Evolutionary conservation across 768 basidiomycete species (phyloP).

Genomic region (Boletus pseudopeckii): DNA sequence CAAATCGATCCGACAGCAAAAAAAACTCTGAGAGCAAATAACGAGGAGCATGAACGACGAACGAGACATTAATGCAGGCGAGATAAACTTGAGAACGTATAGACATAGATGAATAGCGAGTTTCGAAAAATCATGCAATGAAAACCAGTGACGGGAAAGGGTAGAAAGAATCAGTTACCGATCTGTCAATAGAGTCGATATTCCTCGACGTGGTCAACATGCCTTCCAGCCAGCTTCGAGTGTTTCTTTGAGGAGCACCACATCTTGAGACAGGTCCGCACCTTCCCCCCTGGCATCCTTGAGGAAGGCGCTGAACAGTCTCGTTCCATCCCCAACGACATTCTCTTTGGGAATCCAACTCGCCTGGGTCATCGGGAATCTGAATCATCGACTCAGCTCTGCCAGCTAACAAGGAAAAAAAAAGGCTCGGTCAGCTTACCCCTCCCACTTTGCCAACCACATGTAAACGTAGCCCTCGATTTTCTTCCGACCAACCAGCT

Average conservation of each 20-base stretch:
- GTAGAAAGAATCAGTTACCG: too few relatives aligned
- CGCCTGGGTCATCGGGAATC: conserved; percentile 28
- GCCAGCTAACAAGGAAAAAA: background rate
- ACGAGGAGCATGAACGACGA: too few relatives aligned
- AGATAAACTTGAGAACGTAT: too few relatives aligned
- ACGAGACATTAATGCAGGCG: too few relatives aligned
- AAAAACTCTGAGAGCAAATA: too few relatives aligned
- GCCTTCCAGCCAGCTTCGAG: conserved; percentile 15
- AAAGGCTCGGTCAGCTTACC: conserved; percentile 14
- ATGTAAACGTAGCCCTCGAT: conserved; percentile 10
- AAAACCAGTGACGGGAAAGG: too few relatives aligned
- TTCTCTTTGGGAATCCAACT: conserved; percentile 32
- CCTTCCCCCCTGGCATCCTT: conserved; percentile 19
- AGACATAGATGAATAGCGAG: too few relatives aligned
- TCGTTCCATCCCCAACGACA: conserved; percentile 15
- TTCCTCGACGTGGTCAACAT: background rate
- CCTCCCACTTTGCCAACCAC: conserved; percentile 35
- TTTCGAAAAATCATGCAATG: too few relatives aligned
- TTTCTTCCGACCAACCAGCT: conserved; percentile 26
- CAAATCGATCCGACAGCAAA: too few relatives aligned
- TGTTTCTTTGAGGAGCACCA: conserved; percentile 26
- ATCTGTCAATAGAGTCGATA: too few relatives aligned
- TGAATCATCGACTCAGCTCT: background rate
- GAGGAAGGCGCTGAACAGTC: conserved; percentile 16
- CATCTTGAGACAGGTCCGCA: conserved; percentile 9